A percentile compares a stretch with the other conserved stretches of the same genome.
phyloP scores from a whole-genome alignment of 805 yeast genomes.

The Suhomyces tanzawaensis region DNA sequence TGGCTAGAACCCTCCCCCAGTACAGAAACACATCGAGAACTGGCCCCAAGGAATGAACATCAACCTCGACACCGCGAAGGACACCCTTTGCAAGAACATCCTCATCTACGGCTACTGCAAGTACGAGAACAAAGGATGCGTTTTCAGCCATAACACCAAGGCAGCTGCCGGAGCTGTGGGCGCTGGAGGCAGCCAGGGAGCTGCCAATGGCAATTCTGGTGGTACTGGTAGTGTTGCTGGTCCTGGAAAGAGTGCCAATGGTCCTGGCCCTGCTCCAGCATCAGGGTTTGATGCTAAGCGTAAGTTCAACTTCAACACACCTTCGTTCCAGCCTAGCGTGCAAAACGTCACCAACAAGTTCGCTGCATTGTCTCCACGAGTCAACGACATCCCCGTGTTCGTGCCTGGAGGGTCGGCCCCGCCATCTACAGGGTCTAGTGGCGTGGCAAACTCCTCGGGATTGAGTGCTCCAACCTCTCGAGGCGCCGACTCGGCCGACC shows the following conservation, averaged over 20 bases:
- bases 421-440: slow-evolving; percentile 2
- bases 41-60: too few relatives aligned
- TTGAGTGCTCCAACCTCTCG: neutral
- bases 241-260: slow-evolving; percentile 16
- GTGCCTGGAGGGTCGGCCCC: slow-evolving; percentile 30
- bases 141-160: slow-evolving; percentile 63
- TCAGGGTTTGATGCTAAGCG: slow-evolving; percentile 22
- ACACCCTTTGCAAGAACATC: slow-evolving; percentile 79
- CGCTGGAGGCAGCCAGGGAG: neutral
- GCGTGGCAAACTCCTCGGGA: neutral
- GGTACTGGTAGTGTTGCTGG: neutral
- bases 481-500: neutral
- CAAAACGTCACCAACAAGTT: slow-evolving; percentile 34
- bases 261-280: slow-evolving; percentile 36
- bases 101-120: slow-evolving; percentile 86
- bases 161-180: neutral
- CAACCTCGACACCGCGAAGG: slow-evolving; percentile 60
- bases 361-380: slow-evolving; percentile 47
- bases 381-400: slow-evolving; percentile 48
- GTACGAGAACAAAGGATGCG: slow-evolving; percentile 84
- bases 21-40: too few relatives aligned
- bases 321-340: slow-evolving; percentile 43
- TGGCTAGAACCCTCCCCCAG: too few relatives aligned
- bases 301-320: slow-evolving; percentile 40
- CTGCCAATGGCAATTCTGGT: slow-evolving; percentile 2